phyloP scores from a whole-genome alignment of 768 basidiomycete species.

The Astraeus odoratus region DNA sequence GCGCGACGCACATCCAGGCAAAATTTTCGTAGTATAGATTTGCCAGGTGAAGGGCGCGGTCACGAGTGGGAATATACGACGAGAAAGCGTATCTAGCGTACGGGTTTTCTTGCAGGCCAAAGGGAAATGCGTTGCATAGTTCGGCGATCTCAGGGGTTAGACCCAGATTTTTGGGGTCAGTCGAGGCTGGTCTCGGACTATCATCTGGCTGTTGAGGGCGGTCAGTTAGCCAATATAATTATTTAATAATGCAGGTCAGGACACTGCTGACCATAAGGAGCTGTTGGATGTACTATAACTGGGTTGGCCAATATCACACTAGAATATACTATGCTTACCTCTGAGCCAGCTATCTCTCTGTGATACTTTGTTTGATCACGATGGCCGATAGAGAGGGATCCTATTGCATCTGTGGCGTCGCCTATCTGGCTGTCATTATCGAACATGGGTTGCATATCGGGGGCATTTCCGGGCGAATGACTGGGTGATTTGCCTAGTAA shows the following conservation, averaged over 20 bases:
- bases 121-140: constrained; percentile 43
- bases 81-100: constrained; percentile 33
- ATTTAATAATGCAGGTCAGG: not conserved
- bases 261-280: constrained; percentile 17
- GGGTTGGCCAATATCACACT: not conserved
- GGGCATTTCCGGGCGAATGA: constrained; percentile 1
- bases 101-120: constrained; percentile 36
- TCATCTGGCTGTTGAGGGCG: constrained; percentile 5
- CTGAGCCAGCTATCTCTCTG: constrained; percentile 43
- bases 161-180: constrained; percentile 22
- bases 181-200: constrained; percentile 1
- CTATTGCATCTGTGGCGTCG: constrained; percentile 33
- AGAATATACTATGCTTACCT: constrained; percentile 29
- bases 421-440: constrained; percentile 18
- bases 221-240: constrained; percentile 8
- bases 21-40: constrained; percentile 38
- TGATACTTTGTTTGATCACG: constrained; percentile 46
- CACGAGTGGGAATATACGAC: constrained; percentile 34
- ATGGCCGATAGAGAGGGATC: constrained; percentile 41
- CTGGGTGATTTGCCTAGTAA: constrained; percentile 8
- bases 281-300: constrained; percentile 35
- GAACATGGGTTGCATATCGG: constrained; percentile 11
- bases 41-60: constrained; percentile 33
- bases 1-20: constrained; percentile 40
- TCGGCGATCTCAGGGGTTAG: constrained; percentile 39